Conservation (phyloP, 2,329 filamentous ascomycete species). For the Clarireedia monteithiana region DNA sequence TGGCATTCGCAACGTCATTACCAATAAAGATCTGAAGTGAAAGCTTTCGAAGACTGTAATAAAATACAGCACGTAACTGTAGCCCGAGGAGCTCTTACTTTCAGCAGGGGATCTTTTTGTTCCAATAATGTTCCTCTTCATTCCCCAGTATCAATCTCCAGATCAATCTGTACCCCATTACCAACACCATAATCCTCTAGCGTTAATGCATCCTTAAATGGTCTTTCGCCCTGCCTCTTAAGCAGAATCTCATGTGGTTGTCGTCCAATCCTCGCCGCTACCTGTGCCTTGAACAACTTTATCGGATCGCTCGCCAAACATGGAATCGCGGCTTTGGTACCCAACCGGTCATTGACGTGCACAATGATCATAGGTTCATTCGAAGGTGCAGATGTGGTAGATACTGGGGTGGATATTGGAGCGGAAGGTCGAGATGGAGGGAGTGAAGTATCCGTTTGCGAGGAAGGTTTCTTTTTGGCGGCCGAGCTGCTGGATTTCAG, state of each 20-base stretch:
- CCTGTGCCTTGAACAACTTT: slow-evolving; percentile 82
- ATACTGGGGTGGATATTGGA: slow-evolving; percentile 4
- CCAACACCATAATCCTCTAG: slow-evolving; percentile 91
- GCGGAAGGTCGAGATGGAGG: slow-evolving; percentile 20
- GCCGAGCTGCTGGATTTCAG: background rate
- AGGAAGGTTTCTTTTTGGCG: background rate
- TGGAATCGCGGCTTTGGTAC: slow-evolving; percentile 90
- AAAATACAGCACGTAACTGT: no score
- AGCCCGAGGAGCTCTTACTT: no score
- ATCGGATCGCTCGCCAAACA: slow-evolving; percentile 80
- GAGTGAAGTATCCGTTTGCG: slow-evolving; percentile 6
- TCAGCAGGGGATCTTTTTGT: background rate
- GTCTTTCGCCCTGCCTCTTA: slow-evolving; percentile 83
- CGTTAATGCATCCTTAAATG: slow-evolving; percentile 86
- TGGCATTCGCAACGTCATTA: no score
- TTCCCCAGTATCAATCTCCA: slow-evolving; percentile 31
- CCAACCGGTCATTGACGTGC: slow-evolving; percentile 87
- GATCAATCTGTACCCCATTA: slow-evolving; percentile 59
- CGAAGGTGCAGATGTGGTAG: slow-evolving; percentile 19
- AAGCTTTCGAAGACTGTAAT: no score
- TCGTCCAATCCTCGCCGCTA: slow-evolving; percentile 80
- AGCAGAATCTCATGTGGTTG: slow-evolving; percentile 87
- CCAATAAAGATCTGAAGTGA: no score
- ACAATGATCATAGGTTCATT: slow-evolving; percentile 86
- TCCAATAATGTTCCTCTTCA: slow-evolving; percentile 11